phyloP scores from a whole-genome alignment of 2,329 filamentous ascomycete genomes.

The Xylaria arbuscula region DNA sequence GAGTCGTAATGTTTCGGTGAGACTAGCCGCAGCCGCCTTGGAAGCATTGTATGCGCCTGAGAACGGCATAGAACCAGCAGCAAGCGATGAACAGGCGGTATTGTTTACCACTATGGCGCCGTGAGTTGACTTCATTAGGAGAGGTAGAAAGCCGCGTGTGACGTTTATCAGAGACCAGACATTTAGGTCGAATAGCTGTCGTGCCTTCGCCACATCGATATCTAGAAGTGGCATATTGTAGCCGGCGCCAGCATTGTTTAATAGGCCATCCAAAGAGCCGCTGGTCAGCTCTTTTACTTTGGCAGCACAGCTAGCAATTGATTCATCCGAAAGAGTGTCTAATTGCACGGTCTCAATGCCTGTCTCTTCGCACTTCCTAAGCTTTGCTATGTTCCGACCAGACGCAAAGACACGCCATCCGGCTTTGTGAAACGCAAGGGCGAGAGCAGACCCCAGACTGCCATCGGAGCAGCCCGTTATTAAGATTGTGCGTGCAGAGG shows the following conservation, averaged over 20 bases:
- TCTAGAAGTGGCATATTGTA: conserved; percentile 51
- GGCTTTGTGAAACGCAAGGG: conserved; percentile 9
- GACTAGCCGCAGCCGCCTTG: conserved; percentile 56
- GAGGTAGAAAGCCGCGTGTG: conserved; percentile 54
- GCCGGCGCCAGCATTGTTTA: conserved; percentile 57
- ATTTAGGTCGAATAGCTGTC: conserved; percentile 53
- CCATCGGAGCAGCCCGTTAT: conserved; percentile 13
- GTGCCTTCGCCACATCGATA: conserved; percentile 43
- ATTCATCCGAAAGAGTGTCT: conserved; percentile 15
- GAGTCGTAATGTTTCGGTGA: conserved; percentile 55
- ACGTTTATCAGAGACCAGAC: conserved; percentile 54
- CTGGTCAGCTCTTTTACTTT: conserved; percentile 45
- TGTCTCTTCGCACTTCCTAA: conserved; percentile 3
- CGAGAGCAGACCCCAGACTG: conserved; percentile 15
- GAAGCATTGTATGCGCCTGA: conserved; percentile 56
- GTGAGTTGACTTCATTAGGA: conserved; percentile 48
- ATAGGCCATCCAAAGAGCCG: conserved; percentile 56
- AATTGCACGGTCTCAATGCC: conserved; percentile 6
- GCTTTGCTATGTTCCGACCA: conserved; percentile 1
- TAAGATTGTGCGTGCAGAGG: conserved; percentile 4
- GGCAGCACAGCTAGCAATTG: conserved; percentile 11
- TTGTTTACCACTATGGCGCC: conserved; percentile 36
- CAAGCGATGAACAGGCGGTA: conserved; percentile 40
- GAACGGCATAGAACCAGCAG: conserved; percentile 56
- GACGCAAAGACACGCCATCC: conserved; percentile 14